Base-by-base conservation (phyloP, 2,329 filamentous ascomycete species). In the Phoma sp. region DNA sequence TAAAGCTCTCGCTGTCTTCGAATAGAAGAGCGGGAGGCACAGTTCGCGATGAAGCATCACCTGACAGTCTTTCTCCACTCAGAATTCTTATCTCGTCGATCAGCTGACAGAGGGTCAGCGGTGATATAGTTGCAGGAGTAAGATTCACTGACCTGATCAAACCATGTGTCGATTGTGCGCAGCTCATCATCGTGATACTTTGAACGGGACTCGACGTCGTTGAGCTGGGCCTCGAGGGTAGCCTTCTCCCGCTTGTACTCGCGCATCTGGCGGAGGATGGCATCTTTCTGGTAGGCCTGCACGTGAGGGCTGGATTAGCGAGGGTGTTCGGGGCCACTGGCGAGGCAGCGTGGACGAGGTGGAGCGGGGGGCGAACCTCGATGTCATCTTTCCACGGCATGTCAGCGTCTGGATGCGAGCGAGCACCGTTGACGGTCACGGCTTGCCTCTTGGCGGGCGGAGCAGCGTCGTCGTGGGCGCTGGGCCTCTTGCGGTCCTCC, bases 401-500 rank as follows among this genome's bases (percentile, higher is more conserved):
- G 76, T 88, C 86, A 67, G 85, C 81, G 75, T 88, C 85, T 62
- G 85, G 84, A 73, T 87, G 85, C 67, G 84, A 79, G 68, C 84
- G 86, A 62, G 82, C 79, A 71, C 92, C 92, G 82, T 96, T 97
- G 64, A 94, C 85, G 47, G 68, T 64, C 57, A 74, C 67, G 51
- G 92, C 91, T 77, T 96, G 90, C 78, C 92, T 89, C 84, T 98
- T 99, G 73, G 88, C 90, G 21, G 94, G 93, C 64, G 94, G 94
- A 64, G 90, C 90, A 72, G 91, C 82, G 67, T 97, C 92, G 76
- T 95, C 90, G 78, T 86, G 84, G 68, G 89, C 85, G 74, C 92
- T 91, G 74, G 92, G 90, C 86, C 95, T 88, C 86, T 99, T 99
- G 86, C 95, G 92, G 83, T 98, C 95, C 85, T 99, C 95, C 94